Base-by-base conservation (phyloP, 2,329 filamentous ascomycete genomes). In the Esteya vermicola region DNA sequence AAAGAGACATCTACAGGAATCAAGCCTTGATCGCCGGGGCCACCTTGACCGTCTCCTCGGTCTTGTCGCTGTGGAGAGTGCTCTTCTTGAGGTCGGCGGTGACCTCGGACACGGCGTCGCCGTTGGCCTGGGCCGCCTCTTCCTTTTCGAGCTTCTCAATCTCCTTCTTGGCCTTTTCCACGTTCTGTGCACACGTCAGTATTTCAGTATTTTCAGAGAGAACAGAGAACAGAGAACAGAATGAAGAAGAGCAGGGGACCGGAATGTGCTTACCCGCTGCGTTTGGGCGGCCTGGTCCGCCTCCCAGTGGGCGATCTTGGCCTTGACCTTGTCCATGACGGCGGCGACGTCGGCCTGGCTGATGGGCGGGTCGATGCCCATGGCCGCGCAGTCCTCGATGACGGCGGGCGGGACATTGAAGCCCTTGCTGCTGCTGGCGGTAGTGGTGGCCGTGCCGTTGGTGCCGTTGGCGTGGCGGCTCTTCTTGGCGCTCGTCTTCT, bases 91-190 rank as follows among this genome's bases (percentile, higher is more conserved):
- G 60, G 41, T 63, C 65, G 39, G 65, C 57, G 38, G 67, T 64
- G 41, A 65, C 64, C 44, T 70, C 68, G 31, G 71, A 75, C 39
- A 75, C 68, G 42, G 65, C 63, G 46, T 66, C 60, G 43, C 64
- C 48, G 20, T 48, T 60, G 45, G 57, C 13, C n/a, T 12, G 21
- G 32, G 8, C 32, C 9, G 68, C 68, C 45, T 61, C 65, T 40
- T 72, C 67, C 41, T 78, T 77, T 57, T 95, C 89, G 41, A 96
- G 75, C 50, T 79, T 78, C 57, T 88, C 85, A 47, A 98, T 93
- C 61, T 95, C 86, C 62, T 89, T 89, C 69, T 94, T 82, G 45
- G 91, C 91, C 64, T 95, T 94, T 48, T 85, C 84, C 45, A 96
- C 81, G 70, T 98, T 98, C 91, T 96, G 54, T n/a, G n/a, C n/a